Percentiles rank a stretch among this genome's conserved stretches.
These are phyloP conservation scores for Leptomonas seymouri DNA, from an alignment of 208 protist species.

Conservation along the genomic window DNA sequence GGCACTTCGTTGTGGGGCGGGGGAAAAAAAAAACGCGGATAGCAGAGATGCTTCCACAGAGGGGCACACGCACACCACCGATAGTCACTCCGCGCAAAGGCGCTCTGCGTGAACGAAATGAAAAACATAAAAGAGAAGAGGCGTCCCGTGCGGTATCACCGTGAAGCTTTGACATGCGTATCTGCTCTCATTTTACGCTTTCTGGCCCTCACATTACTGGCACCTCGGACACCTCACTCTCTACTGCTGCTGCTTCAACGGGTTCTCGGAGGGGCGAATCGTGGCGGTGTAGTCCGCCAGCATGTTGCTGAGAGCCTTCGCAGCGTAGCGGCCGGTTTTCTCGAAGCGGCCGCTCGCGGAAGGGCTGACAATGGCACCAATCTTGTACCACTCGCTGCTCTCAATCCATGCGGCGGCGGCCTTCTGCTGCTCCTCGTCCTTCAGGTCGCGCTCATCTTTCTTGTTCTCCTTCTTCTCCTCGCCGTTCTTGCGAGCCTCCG, in stretches of 20 bases:
- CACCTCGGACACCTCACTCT: background rate
- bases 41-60: no score
- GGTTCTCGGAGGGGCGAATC: conserved; percentile 11
- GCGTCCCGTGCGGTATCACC: background rate
- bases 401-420: conserved; percentile 29
- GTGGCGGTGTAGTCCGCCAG: conserved; percentile 36
- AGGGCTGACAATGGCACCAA: conserved; percentile 32
- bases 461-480: conserved; percentile 7
- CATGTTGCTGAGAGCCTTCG: conserved; percentile 49
- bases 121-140: conserved; percentile 27
- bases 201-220: background rate
- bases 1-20: no score
- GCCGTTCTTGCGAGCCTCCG: conserved; percentile 7
- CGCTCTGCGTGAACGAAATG: background rate
- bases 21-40: no score
- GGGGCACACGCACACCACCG: no score
- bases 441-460: conserved; percentile 22
- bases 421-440: conserved; percentile 33
- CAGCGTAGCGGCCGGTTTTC: conserved; percentile 46
- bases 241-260: conserved; percentile 14
- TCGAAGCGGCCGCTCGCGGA: conserved; percentile 29
- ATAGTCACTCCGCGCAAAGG: no score
- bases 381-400: conserved; percentile 35
- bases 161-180: background rate
- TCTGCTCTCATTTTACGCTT: background rate